Evolutionary conservation across 176 grass and related monocot species (phyloP).

Genomic region (Cenchrus fungigraminus): DNA sequence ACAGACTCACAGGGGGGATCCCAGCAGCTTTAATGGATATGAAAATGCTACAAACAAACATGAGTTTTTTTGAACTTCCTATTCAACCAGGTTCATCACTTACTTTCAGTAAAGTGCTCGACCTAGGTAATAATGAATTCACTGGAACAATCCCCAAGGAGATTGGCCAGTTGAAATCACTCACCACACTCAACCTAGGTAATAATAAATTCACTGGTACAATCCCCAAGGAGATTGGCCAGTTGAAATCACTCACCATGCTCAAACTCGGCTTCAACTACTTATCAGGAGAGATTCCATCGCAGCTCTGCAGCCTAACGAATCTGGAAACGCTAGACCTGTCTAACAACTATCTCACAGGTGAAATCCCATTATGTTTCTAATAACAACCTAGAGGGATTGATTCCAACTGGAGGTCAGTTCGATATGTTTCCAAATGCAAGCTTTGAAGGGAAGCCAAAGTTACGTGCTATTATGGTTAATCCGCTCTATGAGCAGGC

Average conservation of each 20-base stretch:
- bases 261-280: not conserved
- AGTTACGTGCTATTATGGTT: conserved; percentile 17
- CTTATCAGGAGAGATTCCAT: not conserved
- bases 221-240: not conserved
- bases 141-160: not conserved
- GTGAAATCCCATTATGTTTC: not conserved
- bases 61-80: not conserved
- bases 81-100: not conserved
- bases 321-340: not conserved
- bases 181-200: not conserved
- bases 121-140: not conserved
- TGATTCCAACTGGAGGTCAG: not conserved
- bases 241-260: not conserved
- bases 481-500: not conserved
- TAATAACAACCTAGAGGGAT: not conserved
- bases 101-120: not conserved
- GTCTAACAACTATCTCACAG: not conserved
- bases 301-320: not conserved
- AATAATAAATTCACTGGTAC: not conserved
- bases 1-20: not conserved
- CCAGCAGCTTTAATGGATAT: not conserved
- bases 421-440: not conserved
- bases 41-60: not conserved
- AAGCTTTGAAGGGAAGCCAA: conserved; percentile 42
- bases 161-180: not conserved